Evolutionary conservation across 805 yeast genomes (phyloP), one percentile per base, ranked within the genome.

Genomic region (Candida nonsorbophila): DNA sequence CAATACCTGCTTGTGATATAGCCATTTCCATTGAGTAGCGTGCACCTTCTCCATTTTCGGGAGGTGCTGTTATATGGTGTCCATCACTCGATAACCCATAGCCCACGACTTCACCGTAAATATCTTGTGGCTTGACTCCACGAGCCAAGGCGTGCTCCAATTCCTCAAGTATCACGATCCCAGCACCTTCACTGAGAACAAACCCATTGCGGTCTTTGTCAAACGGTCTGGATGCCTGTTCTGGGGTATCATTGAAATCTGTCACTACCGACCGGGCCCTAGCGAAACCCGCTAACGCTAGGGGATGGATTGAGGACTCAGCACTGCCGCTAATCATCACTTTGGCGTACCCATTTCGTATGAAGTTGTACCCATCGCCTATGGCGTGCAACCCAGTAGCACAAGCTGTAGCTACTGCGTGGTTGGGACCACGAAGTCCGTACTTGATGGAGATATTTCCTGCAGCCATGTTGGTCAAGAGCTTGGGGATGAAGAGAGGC

Each of bases 241-340:
- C 44, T 2, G 95, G 94, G 2, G 51, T 52, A 25, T 80, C 82
- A 36, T 75, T 79, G 44, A 51, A 79, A 15, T 58, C 67, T 0
- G 87, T 72, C 4, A 79, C 77, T 7, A 92, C 71, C 3, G 94
- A 79, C 42, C 84, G 77, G 4, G 96, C 92, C 24, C 97, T 63
- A 2, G 95, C 82, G 60, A 92, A 92, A 1, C 97, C 97, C 0
- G 92, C 83, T 4, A 92, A 58, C 0, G 95, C 79, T 20, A 88
- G 47, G 1, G 97, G 97, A 49, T 86, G 94, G 6, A 87, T 63
- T 8, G 86, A 72, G 3, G 90, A 78, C 46, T 92, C 99, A 3
- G 95, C 64, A 1, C 96, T 94, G n/a, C 98, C 98, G 6, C 95
- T 92, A 7, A 92, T 67, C 77, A 88, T 84, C 4, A 81, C 84